Evolutionary conservation across 2,329 filamentous ascomycete genomes (phyloP).

Genomic region (Fusarium nanum): DNA sequence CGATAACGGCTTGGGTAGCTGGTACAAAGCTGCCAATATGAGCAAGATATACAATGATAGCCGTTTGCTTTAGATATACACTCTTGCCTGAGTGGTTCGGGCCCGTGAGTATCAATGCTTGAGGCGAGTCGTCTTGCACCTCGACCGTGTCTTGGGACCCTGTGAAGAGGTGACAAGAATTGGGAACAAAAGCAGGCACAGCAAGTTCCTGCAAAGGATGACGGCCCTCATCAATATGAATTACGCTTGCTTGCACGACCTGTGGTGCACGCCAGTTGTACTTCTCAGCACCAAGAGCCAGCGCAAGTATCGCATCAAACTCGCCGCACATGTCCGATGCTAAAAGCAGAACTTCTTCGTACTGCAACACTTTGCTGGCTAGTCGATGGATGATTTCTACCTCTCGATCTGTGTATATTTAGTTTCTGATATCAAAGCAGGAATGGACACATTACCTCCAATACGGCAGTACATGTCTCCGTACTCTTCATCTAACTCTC

Average conservation of each 20-base stretch:
- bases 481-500: slow-evolving; percentile 80
- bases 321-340: slow-evolving; percentile 88
- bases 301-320: slow-evolving; percentile 84
- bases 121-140: slow-evolving; percentile 49
- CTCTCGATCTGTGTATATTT: slow-evolving; percentile 73
- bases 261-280: slow-evolving; percentile 78
- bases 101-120: slow-evolving; percentile 84
- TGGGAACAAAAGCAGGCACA: slow-evolving; percentile 83
- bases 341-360: slow-evolving; percentile 72
- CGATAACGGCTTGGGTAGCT: slow-evolving; percentile 78
- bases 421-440: slow-evolving; percentile 22
- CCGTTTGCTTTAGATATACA: slow-evolving; percentile 92
- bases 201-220: slow-evolving; percentile 89
- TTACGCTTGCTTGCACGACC: slow-evolving; percentile 75
- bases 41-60: slow-evolving; percentile 89
- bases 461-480: slow-evolving; percentile 90
- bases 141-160: slow-evolving; percentile 56
- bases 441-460: slow-evolving; percentile 67
- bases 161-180: slow-evolving; percentile 77
- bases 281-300: slow-evolving; percentile 79
- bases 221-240: slow-evolving; percentile 81
- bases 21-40: slow-evolving; percentile 95
- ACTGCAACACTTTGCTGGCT: slow-evolving; percentile 74
- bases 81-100: slow-evolving; percentile 98
- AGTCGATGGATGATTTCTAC: slow-evolving; percentile 88